Evolutionary conservation across 2,329 filamentous ascomycete species (phyloP), one percentile per base, ranked within the genome.

Genomic region (Dactylellina drechsleri): DNA sequence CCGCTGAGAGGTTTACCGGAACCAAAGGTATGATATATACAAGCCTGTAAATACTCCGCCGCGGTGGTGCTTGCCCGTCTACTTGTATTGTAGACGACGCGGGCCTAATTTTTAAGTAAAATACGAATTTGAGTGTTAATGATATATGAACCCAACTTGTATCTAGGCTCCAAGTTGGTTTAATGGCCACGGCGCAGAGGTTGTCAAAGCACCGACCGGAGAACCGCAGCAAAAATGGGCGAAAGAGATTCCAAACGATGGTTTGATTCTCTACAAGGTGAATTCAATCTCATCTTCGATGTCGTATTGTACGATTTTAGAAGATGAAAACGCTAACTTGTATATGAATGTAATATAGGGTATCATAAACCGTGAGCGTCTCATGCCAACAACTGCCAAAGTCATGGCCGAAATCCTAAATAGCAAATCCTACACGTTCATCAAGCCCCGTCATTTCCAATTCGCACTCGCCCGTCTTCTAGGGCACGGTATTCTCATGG

Each of bases 331-430:
- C 1, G 5, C 23, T 54, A 36, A 23, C 13, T 43, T 43, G 1
- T 20, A 57, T 16, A 1, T 8, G 7, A 8, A 1, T 8, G 10
- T 4, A 16, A 10, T 54, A n/a, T 26, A 76, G 72, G 84, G 86
- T 28, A 79, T 88, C 12, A 85, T 89, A 73, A 91, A 91, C 79
- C 79, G 83, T 18, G 89, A 91, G 79, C 85, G 88, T 40, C 77
- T 92, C n/a, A 77, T 91, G 8, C 80, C 89, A 57, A 87, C 86
- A 1, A 87, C 83, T 1, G 85, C 90, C 18, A 90, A 90, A 80
- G 88, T 86, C 0, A 83, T 92, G n/a, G 85, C 86, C 3, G 91
- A 93, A 81, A 85, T 92, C 7, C 84, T 93, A 2, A 87, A 88
- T 26, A 87, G 86, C 16, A 89, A 88, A 74, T 88, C 85, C 77